These are phyloP conservation scores for Grifola frondosa DNA, from an alignment of 1,284 basidiomycete genomes.

Conservation along the genomic window DNA sequence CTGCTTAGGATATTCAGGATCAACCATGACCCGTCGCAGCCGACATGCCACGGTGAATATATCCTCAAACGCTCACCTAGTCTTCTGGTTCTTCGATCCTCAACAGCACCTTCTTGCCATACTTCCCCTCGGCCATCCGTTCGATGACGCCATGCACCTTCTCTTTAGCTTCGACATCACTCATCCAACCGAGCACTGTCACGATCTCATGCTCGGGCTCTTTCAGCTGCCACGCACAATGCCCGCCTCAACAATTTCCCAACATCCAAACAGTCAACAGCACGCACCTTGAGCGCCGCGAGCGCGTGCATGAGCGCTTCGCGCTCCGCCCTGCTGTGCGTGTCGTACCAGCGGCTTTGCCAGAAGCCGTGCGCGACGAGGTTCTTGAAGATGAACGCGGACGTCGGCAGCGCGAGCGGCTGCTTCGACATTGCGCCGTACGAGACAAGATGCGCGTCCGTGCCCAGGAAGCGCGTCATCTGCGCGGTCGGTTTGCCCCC, in stretches of 20 bases:
- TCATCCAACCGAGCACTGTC: slow-evolving; percentile 44
- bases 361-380: slow-evolving; percentile 73
- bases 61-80: slow-evolving; percentile 9
- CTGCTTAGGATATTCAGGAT: no score
- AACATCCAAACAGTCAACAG: not conserved
- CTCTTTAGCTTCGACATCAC: slow-evolving; percentile 52
- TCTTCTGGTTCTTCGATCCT: slow-evolving; percentile 41
- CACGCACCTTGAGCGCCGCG: slow-evolving; percentile 51
- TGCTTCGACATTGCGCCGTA: slow-evolving; percentile 89
- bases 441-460: slow-evolving; percentile 72
- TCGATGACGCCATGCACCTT: slow-evolving; percentile 50
- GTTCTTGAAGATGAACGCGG: slow-evolving; percentile 81
- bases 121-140: slow-evolving; percentile 50
- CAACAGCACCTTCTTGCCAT: slow-evolving; percentile 73
- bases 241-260: slow-evolving; percentile 7
- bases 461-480: slow-evolving; percentile 67
- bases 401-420: slow-evolving; percentile 75
- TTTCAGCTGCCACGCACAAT: slow-evolving; percentile 45
- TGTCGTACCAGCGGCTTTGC: slow-evolving; percentile 72
- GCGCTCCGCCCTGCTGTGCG: slow-evolving; percentile 41
- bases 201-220: slow-evolving; percentile 70
- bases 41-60: no score
- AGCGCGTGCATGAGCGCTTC: slow-evolving; percentile 51
- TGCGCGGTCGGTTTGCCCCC: slow-evolving; percentile 66
- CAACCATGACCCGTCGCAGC: no score